Percentiles rank a stretch among this genome's conserved stretches.
Evolutionary conservation across 2,329 filamentous ascomycete species (phyloP).

Genomic region (Claviceps paspali): DNA sequence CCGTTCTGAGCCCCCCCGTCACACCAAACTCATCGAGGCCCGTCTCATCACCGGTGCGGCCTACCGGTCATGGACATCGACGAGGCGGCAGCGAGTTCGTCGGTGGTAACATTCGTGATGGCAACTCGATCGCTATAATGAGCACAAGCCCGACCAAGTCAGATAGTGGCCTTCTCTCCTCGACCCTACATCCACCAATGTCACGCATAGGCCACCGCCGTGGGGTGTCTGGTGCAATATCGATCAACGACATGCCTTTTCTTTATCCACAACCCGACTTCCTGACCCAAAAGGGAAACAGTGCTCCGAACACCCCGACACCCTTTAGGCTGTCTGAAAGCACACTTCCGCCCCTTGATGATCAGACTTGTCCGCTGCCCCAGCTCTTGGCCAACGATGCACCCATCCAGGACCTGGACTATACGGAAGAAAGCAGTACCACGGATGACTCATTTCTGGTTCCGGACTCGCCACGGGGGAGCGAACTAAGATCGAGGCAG

Average conservation of each 20-base stretch:
- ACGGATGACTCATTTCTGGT: slow-evolving; percentile 5
- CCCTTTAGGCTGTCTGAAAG: slow-evolving; percentile 20
- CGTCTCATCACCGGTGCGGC: slow-evolving; percentile 40
- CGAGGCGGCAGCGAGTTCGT: slow-evolving; percentile 79
- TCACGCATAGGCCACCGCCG: slow-evolving; percentile 57
- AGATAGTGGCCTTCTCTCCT: slow-evolving; percentile 41
- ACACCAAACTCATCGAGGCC: slow-evolving; percentile 36
- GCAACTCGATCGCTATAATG: slow-evolving; percentile 44
- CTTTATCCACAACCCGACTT: slow-evolving; percentile 43
- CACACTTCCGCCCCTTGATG: slow-evolving; percentile 11
- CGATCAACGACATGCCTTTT: slow-evolving; percentile 66
- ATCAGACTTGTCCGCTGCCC: slow-evolving; percentile 4
- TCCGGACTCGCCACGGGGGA: slow-evolving; percentile 3
- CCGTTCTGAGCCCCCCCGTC: slow-evolving; percentile 40
- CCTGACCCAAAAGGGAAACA: slow-evolving; percentile 38
- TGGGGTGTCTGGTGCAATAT: slow-evolving; percentile 57
- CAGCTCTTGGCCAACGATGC: slow-evolving; percentile 3
- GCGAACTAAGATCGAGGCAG: slow-evolving; percentile 10
- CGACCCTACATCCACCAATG: slow-evolving; percentile 30
- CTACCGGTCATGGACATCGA: slow-evolving; percentile 56
- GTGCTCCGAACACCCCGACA: slow-evolving; percentile 48
- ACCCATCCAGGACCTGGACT: not conserved
- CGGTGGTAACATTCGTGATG: slow-evolving; percentile 49
- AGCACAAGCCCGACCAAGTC: slow-evolving; percentile 56
- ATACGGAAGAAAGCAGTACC: not conserved